Percentiles rank a stretch among this genome's conserved stretches.
phyloP scores from a whole-genome alignment of 2,329 filamentous ascomycete genomes.

The Aspergillus bombycis region DNA sequence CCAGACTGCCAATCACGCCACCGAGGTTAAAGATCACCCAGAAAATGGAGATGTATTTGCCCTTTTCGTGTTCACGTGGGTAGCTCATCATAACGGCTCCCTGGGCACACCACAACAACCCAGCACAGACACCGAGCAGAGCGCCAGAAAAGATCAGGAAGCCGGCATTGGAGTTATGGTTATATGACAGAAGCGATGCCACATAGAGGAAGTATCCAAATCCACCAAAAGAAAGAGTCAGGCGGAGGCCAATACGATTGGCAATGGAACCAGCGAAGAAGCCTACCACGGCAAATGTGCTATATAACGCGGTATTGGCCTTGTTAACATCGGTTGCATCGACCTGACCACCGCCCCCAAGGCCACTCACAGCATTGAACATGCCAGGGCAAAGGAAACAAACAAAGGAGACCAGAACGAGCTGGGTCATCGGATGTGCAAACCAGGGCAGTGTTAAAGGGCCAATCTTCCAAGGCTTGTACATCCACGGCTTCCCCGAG shows the following conservation, averaged over 20 bases:
- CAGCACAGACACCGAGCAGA: slow-evolving; percentile 53
- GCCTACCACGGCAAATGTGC: slow-evolving; percentile 68
- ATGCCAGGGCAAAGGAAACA: slow-evolving; percentile 75
- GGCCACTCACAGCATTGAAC: slow-evolving; percentile 69
- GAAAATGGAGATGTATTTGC: slow-evolving; percentile 86
- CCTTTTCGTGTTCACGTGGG: slow-evolving; percentile 78
- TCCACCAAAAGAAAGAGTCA: slow-evolving; percentile 50
- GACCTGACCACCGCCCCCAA: slow-evolving; percentile 67
- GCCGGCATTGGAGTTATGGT: slow-evolving; percentile 51
- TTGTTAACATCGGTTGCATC: slow-evolving; percentile 64
- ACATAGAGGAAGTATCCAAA: slow-evolving; percentile 55
- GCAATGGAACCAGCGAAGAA: slow-evolving; percentile 62
- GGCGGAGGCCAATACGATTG: slow-evolving; percentile 48
- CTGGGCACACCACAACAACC: slow-evolving; percentile 55
- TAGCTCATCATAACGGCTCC: slow-evolving; percentile 73
- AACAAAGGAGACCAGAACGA: slow-evolving; percentile 71
- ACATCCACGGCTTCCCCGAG: slow-evolving; percentile 63
- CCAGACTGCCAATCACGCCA: slow-evolving; percentile 79
- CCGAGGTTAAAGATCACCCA: slow-evolving; percentile 96
- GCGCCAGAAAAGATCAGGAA: slow-evolving; percentile 56
- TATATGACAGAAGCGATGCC: slow-evolving; percentile 54
- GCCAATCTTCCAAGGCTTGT: slow-evolving; percentile 63
- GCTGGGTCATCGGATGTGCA: slow-evolving; percentile 72
- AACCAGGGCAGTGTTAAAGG: slow-evolving; percentile 64
- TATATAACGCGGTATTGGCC: slow-evolving; percentile 72